Percentiles rank a stretch among this genome's conserved stretches.
Evolutionary conservation across 208 protist species (phyloP).

Genomic region (Zelonia costaricensis): DNA sequence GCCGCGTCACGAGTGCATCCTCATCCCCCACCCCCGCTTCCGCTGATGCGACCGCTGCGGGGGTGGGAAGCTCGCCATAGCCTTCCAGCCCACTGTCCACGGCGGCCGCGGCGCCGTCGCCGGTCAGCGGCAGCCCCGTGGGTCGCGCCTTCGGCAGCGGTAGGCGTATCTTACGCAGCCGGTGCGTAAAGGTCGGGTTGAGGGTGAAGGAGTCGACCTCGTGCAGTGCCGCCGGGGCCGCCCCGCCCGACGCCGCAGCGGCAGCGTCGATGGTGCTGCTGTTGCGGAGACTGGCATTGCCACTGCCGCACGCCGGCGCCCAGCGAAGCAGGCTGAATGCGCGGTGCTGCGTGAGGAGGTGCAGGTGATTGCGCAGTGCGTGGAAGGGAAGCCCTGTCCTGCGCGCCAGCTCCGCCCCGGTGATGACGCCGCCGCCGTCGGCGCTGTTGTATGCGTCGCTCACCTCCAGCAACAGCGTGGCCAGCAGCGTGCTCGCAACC

Average conservation of each 20-base stretch:
- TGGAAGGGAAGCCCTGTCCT: conserved; percentile 26
- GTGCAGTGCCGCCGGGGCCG: conserved; percentile 12
- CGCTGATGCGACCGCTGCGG: background rate
- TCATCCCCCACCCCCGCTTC: background rate
- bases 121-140: conserved; percentile 16
- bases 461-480: conserved; percentile 63
- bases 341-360: conserved; percentile 32
- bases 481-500: conserved; percentile 49
- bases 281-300: too few relatives aligned
- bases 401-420: conserved; percentile 19
- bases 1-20: conserved; percentile 16
- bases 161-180: conserved; percentile 52
- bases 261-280: too few relatives aligned
- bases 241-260: background rate
- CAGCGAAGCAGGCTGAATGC: conserved; percentile 22
- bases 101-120: background rate
- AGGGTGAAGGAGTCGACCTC: conserved; percentile 48
- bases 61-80: too few relatives aligned
- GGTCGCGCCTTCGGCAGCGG: conserved; percentile 29
- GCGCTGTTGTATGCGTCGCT: conserved; percentile 39
- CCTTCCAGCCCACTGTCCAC: background rate
- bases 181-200: conserved; percentile 57
- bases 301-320: conserved; percentile 1
- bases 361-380: conserved; percentile 21
- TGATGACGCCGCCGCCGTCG: conserved; percentile 3